phyloP scores from a whole-genome alignment of 1,284 basidiomycete species.

The Spongiforma sp. region DNA sequence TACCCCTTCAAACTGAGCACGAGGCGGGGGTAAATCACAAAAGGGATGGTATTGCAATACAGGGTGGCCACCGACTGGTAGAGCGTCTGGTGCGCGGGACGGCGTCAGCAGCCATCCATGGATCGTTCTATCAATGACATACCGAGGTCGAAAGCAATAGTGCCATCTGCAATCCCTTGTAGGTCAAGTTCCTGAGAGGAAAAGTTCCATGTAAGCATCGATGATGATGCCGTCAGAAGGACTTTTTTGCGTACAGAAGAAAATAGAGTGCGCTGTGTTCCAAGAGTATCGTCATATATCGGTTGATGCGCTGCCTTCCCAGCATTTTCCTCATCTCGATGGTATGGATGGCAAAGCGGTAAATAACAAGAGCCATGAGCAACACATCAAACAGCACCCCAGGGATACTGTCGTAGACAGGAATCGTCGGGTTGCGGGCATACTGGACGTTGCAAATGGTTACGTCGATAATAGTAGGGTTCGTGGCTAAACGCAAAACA shows the following conservation, averaged over 20 bases:
- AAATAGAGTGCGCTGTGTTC: constrained; percentile 18
- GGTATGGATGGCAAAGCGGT: constrained; percentile 7
- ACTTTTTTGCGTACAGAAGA: constrained; percentile 19
- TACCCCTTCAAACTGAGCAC: neutral
- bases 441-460: neutral
- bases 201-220: neutral
- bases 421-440: neutral
- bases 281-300: constrained; percentile 13
- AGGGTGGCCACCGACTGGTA: neutral
- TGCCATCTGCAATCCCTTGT: neutral
- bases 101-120: neutral
- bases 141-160: neutral
- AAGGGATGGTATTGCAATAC: neutral
- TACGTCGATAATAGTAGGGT: neutral
- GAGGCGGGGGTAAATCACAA: neutral
- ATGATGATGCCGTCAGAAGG: neutral
- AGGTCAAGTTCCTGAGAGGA: constrained; percentile 6
- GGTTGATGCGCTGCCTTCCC: constrained; percentile 12
- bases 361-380: constrained; percentile 11
- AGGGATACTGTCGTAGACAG: constrained; percentile 6
- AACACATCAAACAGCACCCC: constrained; percentile 8
- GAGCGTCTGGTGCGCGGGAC: too few species aligned
- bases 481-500: neutral
- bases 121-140: neutral
- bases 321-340: constrained; percentile 5